Base-by-base conservation (phyloP, 345 rosid species). In the Anastatica hierochuntica region DNA sequence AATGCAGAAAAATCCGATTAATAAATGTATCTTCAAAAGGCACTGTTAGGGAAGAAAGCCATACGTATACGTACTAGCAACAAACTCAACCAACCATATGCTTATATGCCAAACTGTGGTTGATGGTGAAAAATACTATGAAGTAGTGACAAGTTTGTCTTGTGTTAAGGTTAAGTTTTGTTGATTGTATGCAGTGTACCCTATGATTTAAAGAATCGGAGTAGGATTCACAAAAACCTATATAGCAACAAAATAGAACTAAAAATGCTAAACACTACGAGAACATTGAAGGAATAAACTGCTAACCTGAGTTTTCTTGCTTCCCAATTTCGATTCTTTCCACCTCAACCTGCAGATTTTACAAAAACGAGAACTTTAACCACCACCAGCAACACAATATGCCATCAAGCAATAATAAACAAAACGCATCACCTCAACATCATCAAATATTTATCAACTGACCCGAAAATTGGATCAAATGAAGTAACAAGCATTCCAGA, bases 261-360 rank as follows among this genome's bases (percentile, higher is more conserved):
- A 15, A 44, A 43, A 19, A 50, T 11, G 58, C 46, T 26, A 33
- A 23, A 49, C 17, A 13, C 31, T 31, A 15, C 15, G 48, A 13
- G n/a, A 8, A 14, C 1, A 21, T 20, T 0, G 5, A 1, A 17
- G 17, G 24, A 54, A 44, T 4, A 55, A 63, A 20, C 12, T 27
- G 7, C 64, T 29, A 58, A 66, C 71, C 70, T 66, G 70, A 58
- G 48, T n/a, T 43, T 34, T 37, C 64, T 51, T 41, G 42, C 54
- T 58, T 66, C 49, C 81, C 82, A 51, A 85, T 74, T 66, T 88
- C 89, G 59, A 88, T 84, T 59, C 73, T 73, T 61, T 88, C 97
- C 61, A 85, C 92, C 67, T 83, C 85, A 56, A 85, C 89, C 97
- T 58, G 59, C 46, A 36, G 19, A 19, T 4, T 36, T 27, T 43